Evolutionary conservation across 495 filamentous ascomycete species (phyloP), one percentile per base, ranked within the genome.

Genomic region (Xylaria curta): DNA sequence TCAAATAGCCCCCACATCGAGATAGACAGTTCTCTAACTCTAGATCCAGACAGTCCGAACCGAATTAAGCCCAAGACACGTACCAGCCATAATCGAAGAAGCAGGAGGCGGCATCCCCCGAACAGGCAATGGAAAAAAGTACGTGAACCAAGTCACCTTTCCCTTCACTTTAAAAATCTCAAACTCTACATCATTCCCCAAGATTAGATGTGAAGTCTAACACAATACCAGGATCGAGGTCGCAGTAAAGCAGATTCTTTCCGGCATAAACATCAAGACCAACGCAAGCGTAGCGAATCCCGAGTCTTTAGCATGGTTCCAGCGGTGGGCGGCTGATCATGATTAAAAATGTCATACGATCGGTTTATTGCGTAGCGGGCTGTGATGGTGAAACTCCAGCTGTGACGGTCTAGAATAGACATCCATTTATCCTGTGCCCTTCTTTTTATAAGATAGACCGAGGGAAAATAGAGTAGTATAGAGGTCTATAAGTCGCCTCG

Each of bases 231-330:
- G 87, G 83, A 93, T 97, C 49, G 94, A 97, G 78, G 92, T 95
- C 44, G 92, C 93, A 3, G 94, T 97, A 33, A 97, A 97, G 83
- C 94, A 97, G 84, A 97, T 97, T 51, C 79, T 97, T n/a, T 95
- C 91, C 44, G 94, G 94, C 9, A 86, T 93, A 76, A 89, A 92
- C 65, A 91, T 97, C 67, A 94, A 93, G 82, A 94, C 93, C 13
- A 91, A 91, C 42, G 92, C 94, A 0, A 94, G 92, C 72, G 94
- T 97, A 51, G 93, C 92, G 3, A 97, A 97, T 79, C 88, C 90
- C 1, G 90, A 88, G 73, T 94, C 93, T 76, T 83, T 97, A 74
- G 92, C 91, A 56, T 97, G 93, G 92, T 97, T 95, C 80, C 86
- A 88, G 68, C 80, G 84, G 66, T 97, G 94, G 94, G 88, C 89